Evolutionary conservation across 2,329 filamentous ascomycete genomes (phyloP).

Genomic region (Proliferodiscus dingleyae): DNA sequence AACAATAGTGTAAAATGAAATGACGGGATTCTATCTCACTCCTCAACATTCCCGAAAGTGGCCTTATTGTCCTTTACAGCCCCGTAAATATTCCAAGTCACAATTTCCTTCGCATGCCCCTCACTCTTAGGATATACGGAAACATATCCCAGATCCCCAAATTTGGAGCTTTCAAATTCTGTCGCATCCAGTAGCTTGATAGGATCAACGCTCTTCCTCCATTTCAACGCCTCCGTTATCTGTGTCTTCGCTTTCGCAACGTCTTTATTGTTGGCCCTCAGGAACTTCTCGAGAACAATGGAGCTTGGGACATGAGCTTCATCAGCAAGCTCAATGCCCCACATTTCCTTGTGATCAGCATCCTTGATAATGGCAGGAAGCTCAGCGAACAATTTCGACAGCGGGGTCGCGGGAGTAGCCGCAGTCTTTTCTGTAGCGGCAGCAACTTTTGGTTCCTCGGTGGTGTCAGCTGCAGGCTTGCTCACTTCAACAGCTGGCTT

Average conservation of each 20-base stretch:
- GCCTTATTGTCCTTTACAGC: conserved; percentile 73
- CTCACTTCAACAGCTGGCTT: conserved; percentile 5
- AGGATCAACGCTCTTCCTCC: conserved; percentile 75
- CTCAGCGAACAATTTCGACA: conserved; percentile 52
- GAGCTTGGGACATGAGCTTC: conserved; percentile 64
- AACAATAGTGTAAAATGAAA: conserved; percentile 4
- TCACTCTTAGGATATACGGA: conserved; percentile 59
- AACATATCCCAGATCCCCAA: conserved; percentile 74
- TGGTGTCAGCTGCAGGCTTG: conserved; percentile 1
- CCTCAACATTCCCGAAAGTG: conserved; percentile 77
- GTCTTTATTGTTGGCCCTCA: conserved; percentile 82
- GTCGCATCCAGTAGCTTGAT: conserved; percentile 57
- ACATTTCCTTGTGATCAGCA: conserved; percentile 71
- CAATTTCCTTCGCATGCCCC: conserved; percentile 53
- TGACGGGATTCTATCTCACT: conserved; percentile 49
- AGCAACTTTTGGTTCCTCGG: not conserved
- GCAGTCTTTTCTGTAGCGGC: conserved; percentile 7
- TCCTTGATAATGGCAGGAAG: conserved; percentile 54
- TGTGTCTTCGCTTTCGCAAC: conserved; percentile 70
- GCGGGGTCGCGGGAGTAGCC: conserved; percentile 24
- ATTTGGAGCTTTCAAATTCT: conserved; percentile 63
- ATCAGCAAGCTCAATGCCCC: conserved; percentile 64
- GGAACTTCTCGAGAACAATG: conserved; percentile 86
- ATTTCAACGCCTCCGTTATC: conserved; percentile 72
- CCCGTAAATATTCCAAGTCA: conserved; percentile 93